Conservation (phyloP, 2,329 filamentous ascomycete genomes). For the Verruconis gallopava region DNA sequence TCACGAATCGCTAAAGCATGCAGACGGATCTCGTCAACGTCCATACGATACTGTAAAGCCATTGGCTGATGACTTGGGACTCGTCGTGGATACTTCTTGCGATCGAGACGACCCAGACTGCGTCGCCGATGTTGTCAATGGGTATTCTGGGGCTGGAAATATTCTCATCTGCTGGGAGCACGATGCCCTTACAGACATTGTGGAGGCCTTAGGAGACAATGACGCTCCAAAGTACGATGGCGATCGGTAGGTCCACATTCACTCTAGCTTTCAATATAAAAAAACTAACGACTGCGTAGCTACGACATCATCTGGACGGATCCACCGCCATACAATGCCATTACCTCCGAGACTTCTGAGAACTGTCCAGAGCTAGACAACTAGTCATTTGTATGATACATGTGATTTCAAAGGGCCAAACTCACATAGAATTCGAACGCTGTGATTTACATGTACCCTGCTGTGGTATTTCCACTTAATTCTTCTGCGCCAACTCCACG, state of each 20-base stretch:
- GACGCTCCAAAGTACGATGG: conserved; percentile 38
- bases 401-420: no score
- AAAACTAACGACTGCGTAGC: conserved; percentile 13
- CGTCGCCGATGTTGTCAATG: conserved; percentile 37
- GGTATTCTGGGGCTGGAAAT: conserved; percentile 39
- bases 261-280: not conserved
- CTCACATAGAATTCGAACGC: no score
- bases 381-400: conserved; percentile 8
- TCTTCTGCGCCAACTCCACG: no score
- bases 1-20: not conserved
- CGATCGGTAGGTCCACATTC: conserved; percentile 8
- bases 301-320: conserved; percentile 48
- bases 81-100: conserved; percentile 43
- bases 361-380: conserved; percentile 41
- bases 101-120: conserved; percentile 43
- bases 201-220: conserved; percentile 37
- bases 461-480: no score
- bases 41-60: conserved; percentile 46
- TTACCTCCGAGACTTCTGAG: conserved; percentile 37
- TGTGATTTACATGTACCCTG: no score
- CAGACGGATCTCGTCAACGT: conserved; percentile 39
- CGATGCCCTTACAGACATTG: conserved; percentile 38
- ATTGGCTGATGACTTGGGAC: conserved; percentile 41
- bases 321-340: conserved; percentile 35
- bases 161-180: conserved; percentile 53